Conservation (phyloP, 2,329 filamentous ascomycete genomes). For the Alternaria panax region DNA sequence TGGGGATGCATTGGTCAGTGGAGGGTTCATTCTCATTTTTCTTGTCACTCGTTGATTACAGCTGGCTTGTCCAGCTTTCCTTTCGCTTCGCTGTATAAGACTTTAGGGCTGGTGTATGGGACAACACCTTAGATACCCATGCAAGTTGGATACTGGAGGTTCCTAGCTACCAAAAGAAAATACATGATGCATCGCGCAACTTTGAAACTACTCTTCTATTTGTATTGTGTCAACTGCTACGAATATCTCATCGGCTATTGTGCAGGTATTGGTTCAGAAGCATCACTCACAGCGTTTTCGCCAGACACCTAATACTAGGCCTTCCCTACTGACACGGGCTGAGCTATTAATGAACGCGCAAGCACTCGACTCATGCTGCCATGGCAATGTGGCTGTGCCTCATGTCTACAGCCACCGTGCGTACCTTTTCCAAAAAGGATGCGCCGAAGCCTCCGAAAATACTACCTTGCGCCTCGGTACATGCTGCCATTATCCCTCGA, state of each 20-base stretch:
- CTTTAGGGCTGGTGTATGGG: conserved; percentile 29
- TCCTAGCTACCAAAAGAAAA: conserved; percentile 21
- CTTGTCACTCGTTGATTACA: conserved; percentile 39
- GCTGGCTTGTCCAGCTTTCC: conserved; percentile 3
- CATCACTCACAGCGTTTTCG: neutral
- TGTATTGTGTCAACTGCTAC: neutral
- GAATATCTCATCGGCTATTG: neutral
- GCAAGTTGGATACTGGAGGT: conserved; percentile 21
- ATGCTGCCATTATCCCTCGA: neutral
- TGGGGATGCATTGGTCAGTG: conserved; percentile 21
- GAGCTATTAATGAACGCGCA: conserved; percentile 1
- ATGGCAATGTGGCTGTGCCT: neutral
- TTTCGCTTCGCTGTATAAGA: conserved; percentile 38
- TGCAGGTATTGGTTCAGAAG: neutral
- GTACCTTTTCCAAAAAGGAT: neutral
- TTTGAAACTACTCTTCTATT: conserved; percentile 4
- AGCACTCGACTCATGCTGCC: conserved; percentile 1
- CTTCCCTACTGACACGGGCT: neutral
- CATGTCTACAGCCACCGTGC: conserved; percentile 1
- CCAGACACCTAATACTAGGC: neutral
- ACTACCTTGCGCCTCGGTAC: neutral
- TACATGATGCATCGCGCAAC: conserved; percentile 10
- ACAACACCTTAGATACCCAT: conserved; percentile 26
- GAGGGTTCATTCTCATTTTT: conserved; percentile 21
- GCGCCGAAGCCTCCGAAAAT: neutral